Conservation (phyloP, 2,329 filamentous ascomycete species). For the Aspergillus costaricaensis region DNA sequence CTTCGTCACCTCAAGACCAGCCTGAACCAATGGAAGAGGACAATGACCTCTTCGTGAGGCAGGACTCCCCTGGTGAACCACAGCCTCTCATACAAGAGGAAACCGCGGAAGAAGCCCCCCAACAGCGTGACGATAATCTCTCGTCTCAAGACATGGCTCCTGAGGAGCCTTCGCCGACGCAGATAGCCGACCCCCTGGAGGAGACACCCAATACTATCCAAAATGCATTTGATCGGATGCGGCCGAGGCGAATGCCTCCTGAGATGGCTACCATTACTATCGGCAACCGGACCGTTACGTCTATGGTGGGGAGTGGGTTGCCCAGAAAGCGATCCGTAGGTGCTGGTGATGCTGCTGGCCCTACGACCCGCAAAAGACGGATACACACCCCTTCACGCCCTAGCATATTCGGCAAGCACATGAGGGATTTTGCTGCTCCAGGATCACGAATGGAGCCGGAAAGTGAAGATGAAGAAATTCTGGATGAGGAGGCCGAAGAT, state of each 20-base stretch:
- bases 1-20: conserved; percentile 6
- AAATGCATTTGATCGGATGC: conserved; percentile 66
- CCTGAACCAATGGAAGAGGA: conserved; percentile 5
- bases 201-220: conserved; percentile 53
- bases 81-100: not conserved
- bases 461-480: conserved; percentile 32
- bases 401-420: conserved; percentile 47
- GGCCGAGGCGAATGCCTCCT: conserved; percentile 61
- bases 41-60: conserved; percentile 13
- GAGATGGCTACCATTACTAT: conserved; percentile 76
- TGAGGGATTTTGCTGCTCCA: conserved; percentile 58
- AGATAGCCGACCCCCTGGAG: conserved; percentile 13
- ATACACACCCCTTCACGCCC: conserved; percentile 41
- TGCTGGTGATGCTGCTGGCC: conserved; percentile 21
- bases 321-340: conserved; percentile 38
- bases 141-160: conserved; percentile 4
- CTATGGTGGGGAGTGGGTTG: conserved; percentile 62
- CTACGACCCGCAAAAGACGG: conserved; percentile 41
- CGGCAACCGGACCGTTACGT: conserved; percentile 66
- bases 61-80: conserved; percentile 5
- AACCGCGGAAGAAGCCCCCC: not conserved
- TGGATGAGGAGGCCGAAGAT: conserved; percentile 27
- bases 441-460: conserved; percentile 45
- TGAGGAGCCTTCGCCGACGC: conserved; percentile 18
- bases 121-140: conserved; percentile 6